Conservation (phyloP, 108 stramenopile species). For the Craspedostauros australis region DNA sequence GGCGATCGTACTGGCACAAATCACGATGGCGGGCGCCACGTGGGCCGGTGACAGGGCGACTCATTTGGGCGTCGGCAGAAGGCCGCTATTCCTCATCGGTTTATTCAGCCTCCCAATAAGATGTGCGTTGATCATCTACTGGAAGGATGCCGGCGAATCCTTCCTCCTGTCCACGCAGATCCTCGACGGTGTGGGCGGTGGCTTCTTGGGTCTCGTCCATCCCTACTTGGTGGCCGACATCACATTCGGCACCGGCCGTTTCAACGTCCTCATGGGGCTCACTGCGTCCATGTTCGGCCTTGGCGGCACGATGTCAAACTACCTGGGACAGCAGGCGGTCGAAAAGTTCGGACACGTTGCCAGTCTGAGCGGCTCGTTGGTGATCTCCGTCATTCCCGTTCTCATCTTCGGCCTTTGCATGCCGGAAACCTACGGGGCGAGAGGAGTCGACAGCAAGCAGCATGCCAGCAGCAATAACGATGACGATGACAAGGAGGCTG, state of each 20-base stretch:
- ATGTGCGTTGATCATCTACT: slow-evolving; percentile 77
- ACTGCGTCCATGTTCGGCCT: slow-evolving; percentile 82
- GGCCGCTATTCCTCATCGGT: slow-evolving; percentile 72
- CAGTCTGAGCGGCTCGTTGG: slow-evolving; percentile 60
- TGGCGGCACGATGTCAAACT: slow-evolving; percentile 76
- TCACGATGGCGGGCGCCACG: slow-evolving; percentile 76
- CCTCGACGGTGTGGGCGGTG: slow-evolving; percentile 79
- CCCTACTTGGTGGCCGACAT: slow-evolving; percentile 84
- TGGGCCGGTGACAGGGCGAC: slow-evolving; percentile 56
- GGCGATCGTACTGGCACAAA: slow-evolving; percentile 78
- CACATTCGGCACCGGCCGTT: slow-evolving; percentile 81
- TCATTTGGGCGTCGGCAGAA: slow-evolving; percentile 57
- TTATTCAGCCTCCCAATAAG: slow-evolving; percentile 66
- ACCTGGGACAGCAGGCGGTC: slow-evolving; percentile 71
- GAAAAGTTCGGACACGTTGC: slow-evolving; percentile 75
- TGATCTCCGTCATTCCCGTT: slow-evolving; percentile 68
- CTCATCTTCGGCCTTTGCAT: slow-evolving; percentile 58
- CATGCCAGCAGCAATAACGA: too few relatives aligned
- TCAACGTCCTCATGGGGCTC: slow-evolving; percentile 74
- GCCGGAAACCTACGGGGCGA: slow-evolving; percentile 56
- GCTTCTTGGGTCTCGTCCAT: slow-evolving; percentile 75
- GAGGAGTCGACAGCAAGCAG: slow-evolving; percentile 3
- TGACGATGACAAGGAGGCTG: too few relatives aligned
- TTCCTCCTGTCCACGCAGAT: slow-evolving; percentile 79
- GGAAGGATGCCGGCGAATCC: slow-evolving; percentile 71